Evolutionary conservation across 352 stramenopile species (phyloP).

Genomic region (Blastocystis sp.): DNA sequence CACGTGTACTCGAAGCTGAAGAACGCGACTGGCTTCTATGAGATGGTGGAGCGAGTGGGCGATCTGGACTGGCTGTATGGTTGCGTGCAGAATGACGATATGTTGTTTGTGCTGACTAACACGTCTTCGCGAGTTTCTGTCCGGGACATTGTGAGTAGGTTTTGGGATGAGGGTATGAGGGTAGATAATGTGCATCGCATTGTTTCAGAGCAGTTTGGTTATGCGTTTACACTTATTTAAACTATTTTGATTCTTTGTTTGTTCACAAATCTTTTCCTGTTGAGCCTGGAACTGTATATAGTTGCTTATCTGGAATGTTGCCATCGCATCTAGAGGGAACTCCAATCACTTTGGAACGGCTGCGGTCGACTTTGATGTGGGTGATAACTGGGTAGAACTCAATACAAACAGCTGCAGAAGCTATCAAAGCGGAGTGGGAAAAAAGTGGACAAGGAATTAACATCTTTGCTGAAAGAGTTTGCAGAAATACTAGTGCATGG

Average conservation of each 20-base stretch:
- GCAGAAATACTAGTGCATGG: slow-evolving; percentile 42
- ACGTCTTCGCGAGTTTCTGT: neutral
- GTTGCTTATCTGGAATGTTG: neutral
- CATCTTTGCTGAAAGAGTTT: slow-evolving; percentile 36
- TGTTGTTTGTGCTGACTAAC: slow-evolving; percentile 11
- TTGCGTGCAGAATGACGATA: slow-evolving; percentile 57
- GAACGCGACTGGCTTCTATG: slow-evolving; percentile 32
- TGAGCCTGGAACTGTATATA: neutral
- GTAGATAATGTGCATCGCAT: slow-evolving; percentile 28
- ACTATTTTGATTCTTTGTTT: neutral
- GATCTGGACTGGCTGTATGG: slow-evolving; percentile 63
- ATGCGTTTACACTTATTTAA: slow-evolving; percentile 7
- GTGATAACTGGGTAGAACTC: neutral
- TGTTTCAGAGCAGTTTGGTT: neutral
- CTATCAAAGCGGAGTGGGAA: neutral
- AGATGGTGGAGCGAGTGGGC: slow-evolving; percentile 54
- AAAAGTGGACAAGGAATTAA: slow-evolving; percentile 9
- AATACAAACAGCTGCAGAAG: neutral
- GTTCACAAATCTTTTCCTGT: neutral
- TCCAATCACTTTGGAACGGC: neutral
- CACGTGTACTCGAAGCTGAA: slow-evolving; percentile 22
- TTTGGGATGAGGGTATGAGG: neutral
- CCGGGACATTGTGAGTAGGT: neutral
- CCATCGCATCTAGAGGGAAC: neutral
- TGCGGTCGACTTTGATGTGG: neutral